Base-by-base conservation (phyloP, 2,329 filamentous ascomycete genomes). In the Sclerotinia minor region DNA sequence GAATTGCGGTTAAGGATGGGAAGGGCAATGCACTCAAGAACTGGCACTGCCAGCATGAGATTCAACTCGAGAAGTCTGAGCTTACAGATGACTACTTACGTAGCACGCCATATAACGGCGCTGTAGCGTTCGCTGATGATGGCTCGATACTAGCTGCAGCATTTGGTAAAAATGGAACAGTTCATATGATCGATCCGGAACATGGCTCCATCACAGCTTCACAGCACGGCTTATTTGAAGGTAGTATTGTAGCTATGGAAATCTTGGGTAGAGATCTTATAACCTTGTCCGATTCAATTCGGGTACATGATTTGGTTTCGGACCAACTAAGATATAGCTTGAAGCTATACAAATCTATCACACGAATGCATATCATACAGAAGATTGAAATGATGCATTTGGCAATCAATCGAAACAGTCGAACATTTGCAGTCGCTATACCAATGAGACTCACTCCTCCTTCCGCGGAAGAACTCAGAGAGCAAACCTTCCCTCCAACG, bases 231-330 rank as follows among this genome's bases (percentile, higher is more conserved):
- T 80, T 94, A 54, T 89, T 90, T 79, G 83, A 83, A 64, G 87
- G 87, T 7, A 83, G 84, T 24, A 81, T 93, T 9, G 85, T 87
- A 68, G 86, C 85, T n/a, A 79, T 96, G 41, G 87, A 84, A 6
- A 89, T 96, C 65, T 79, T 95, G 2, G 89, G 88, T 2, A 88
- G 89, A 32, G 89, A 90, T 75, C 80, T 99, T 24, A 82, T 98
- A 68, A 84, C 91, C 57, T 81, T 97, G 1, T 92, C 92, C 0
- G 84, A 89, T 54, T 85, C 87, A 38, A 83, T 97, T 11, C 83
- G 87, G 52, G 89, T 97, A 47, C 97, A 92, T 82, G 91, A 99
- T 77, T 84, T 96, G 15, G 91, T 98, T 9, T 83, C 88, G 63
- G 91, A 96, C 74, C 85, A 89, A 73, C 83, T 94, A 58, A 84